Conservation (phyloP, 192 early-diverging fungal genomes). For the Pecoramyces ruminantium region DNA sequence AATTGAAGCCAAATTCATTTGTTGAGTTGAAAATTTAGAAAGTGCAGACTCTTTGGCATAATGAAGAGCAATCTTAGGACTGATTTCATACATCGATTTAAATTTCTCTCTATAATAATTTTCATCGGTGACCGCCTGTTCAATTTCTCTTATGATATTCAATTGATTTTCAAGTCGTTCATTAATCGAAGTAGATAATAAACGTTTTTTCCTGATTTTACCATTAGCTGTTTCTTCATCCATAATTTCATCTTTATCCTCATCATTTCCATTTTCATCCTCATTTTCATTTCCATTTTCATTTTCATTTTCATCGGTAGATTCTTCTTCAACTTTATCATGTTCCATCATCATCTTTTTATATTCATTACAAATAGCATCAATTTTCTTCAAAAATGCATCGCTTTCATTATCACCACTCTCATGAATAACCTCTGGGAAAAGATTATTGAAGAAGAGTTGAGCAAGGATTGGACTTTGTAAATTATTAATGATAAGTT, state of each 20-base stretch:
- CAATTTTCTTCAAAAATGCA: neutral
- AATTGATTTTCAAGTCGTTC: neutral
- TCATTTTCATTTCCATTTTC: neutral
- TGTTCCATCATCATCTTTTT: neutral
- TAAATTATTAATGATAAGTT: neutral
- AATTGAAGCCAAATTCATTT: neutral
- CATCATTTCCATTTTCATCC: too few species aligned
- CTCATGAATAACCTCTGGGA: neutral
- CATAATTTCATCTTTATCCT: too few species aligned
- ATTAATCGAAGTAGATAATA: neutral
- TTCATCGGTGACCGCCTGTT: neutral
- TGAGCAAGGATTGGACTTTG: neutral
- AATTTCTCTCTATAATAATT: neutral
- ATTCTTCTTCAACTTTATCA: neutral
- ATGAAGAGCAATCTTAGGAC: neutral
- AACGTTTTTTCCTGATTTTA: too few species aligned
- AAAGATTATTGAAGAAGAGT: neutral
- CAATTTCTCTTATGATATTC: neutral
- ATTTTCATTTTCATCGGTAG: neutral
- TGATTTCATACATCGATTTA: neutral
- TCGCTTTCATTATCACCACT: neutral
- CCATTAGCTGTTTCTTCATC: too few species aligned
- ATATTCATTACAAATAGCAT: neutral
- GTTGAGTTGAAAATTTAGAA: neutral
- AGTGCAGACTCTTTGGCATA: neutral